Conservation (phyloP, 257 asterid genomes). For the Capsicum pubescens region DNA sequence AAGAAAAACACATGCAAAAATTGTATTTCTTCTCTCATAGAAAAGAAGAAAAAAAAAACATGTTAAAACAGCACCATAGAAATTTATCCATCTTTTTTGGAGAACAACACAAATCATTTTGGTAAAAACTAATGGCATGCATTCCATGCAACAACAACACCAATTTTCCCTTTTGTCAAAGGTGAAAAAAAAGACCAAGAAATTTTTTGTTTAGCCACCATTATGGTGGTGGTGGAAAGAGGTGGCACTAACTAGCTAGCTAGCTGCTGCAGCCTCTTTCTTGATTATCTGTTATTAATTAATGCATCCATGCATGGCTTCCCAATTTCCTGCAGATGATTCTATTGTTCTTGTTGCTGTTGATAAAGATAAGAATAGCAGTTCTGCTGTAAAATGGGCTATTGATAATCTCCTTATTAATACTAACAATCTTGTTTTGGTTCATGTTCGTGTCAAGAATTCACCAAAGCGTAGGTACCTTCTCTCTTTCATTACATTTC, state of each 20-base stretch:
- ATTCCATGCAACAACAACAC: neutral
- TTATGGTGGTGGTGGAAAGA: slow-evolving; percentile 22
- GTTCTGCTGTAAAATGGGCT: slow-evolving; percentile 66
- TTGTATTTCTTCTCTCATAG: too few relatives aligned
- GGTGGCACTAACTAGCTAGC: neutral
- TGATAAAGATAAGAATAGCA: slow-evolving; percentile 62
- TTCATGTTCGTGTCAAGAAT: slow-evolving; percentile 56
- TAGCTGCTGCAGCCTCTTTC: slow-evolving; percentile 16
- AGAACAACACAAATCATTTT: neutral
- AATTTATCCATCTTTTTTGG: slow-evolving; percentile 6
- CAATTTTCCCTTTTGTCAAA: neutral
- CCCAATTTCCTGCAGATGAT: slow-evolving; percentile 7
- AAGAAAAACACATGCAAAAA: too few relatives aligned
- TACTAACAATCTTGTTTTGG: slow-evolving; percentile 44
- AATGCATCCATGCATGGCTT: neutral
- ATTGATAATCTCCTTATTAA: slow-evolving; percentile 53
- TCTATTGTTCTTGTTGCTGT: slow-evolving; percentile 58
- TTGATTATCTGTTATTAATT: neutral
- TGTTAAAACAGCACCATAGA: slow-evolving; percentile 7
- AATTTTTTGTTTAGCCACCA: neutral
- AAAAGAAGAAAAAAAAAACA: too few relatives aligned
- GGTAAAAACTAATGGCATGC: slow-evolving; percentile 17
- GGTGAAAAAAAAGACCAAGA: neutral
- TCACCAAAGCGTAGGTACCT: slow-evolving; percentile 57
- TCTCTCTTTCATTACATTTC: slow-evolving; percentile 27